phyloP scores from a whole-genome alignment of 371 early-diverging fungal genomes.

The Mucor irregularis region DNA sequence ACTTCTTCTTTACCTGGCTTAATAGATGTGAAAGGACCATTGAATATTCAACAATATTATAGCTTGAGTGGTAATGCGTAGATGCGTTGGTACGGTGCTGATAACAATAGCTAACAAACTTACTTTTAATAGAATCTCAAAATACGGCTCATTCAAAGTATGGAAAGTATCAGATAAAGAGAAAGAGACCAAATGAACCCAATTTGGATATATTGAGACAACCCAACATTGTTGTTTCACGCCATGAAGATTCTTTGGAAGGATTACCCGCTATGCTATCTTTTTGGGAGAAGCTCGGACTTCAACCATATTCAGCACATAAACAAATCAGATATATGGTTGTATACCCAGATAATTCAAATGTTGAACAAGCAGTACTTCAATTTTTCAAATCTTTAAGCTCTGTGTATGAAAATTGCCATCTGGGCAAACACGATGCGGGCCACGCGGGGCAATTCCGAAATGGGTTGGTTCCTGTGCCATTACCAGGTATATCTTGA shows the following conservation, averaged over 20 bases:
- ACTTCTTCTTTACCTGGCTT: slow-evolving; percentile 10
- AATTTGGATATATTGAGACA: slow-evolving; percentile 30
- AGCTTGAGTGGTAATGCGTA: slow-evolving; percentile 18
- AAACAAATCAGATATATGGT: slow-evolving; percentile 48
- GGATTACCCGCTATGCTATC: slow-evolving; percentile 44
- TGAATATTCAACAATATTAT: slow-evolving; percentile 35
- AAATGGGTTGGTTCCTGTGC: slow-evolving; percentile 41
- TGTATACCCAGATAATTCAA: slow-evolving; percentile 38
- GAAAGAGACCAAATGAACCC: slow-evolving; percentile 39
- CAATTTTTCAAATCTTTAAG: slow-evolving; percentile 49
- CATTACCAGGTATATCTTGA: slow-evolving; percentile 19
- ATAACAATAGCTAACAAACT: not conserved
- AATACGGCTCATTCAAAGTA: slow-evolving; percentile 47
- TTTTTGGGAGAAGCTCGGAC: slow-evolving; percentile 52
- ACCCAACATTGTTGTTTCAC: slow-evolving; percentile 47
- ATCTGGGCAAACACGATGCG: slow-evolving; percentile 40
- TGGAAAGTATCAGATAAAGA: slow-evolving; percentile 52
- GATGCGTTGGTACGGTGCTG: too few relatives aligned
- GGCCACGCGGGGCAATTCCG: slow-evolving; percentile 29
- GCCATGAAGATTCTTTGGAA: slow-evolving; percentile 45
- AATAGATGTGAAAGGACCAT: slow-evolving; percentile 27
- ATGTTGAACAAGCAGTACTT: slow-evolving; percentile 29
- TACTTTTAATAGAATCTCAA: slow-evolving; percentile 24
- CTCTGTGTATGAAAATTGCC: slow-evolving; percentile 34
- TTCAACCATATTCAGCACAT: slow-evolving; percentile 45